Evolutionary conservation across 2,329 filamentous ascomycete genomes (phyloP).

Genomic region (Lachnellula subtilissima): DNA sequence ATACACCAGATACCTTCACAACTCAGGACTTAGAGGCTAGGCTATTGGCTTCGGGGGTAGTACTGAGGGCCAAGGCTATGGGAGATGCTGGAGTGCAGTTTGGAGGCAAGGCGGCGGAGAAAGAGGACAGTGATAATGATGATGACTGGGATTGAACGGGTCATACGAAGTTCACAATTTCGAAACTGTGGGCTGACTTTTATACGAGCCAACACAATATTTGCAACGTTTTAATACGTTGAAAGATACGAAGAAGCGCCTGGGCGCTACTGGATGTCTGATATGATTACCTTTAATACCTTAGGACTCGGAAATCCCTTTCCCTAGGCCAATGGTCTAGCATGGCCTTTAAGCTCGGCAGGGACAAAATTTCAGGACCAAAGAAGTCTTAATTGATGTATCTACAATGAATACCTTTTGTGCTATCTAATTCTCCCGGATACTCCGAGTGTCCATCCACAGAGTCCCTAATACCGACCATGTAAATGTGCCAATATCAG

Average conservation of each 20-base stretch:
- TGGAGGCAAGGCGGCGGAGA: conserved; percentile 29
- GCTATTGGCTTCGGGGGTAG: conserved; percentile 45
- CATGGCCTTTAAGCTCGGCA: background rate
- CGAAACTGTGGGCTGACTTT: background rate
- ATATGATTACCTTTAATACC: too few species aligned
- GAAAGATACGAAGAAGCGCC: too few species aligned
- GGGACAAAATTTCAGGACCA: background rate
- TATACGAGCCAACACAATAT: background rate
- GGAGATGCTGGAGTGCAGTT: conserved; percentile 37
- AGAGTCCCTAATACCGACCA: background rate
- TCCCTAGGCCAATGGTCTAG: background rate
- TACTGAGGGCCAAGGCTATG: conserved; percentile 47
- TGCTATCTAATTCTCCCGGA: background rate
- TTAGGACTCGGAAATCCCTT: background rate
- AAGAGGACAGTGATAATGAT: conserved; percentile 42
- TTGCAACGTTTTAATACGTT: background rate
- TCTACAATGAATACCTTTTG: background rate
- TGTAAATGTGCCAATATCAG: too few species aligned
- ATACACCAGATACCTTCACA: conserved; percentile 47
- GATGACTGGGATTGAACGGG: conserved; percentile 41
- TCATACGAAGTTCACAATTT: background rate
- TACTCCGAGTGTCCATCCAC: conserved; percentile 8
- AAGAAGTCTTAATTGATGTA: background rate
- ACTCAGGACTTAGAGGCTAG: conserved; percentile 49
- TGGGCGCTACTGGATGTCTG: too few species aligned